Percentiles rank a stretch among this genome's conserved stretches.
Evolutionary conservation across 768 basidiomycete species (phyloP).

Genomic region (Hygrophorus pudorinus): DNA sequence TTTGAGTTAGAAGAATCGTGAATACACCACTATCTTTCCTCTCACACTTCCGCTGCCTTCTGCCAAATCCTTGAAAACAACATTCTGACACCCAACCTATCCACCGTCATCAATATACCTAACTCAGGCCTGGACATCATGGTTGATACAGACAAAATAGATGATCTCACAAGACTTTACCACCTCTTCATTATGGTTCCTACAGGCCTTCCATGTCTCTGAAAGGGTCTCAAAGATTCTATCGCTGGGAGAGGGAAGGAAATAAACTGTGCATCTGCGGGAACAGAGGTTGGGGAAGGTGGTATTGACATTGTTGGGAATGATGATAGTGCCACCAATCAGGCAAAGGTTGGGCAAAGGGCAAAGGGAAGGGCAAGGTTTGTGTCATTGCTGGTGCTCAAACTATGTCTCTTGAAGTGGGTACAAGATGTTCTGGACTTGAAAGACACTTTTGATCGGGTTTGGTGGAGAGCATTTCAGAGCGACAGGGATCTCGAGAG

Average conservation of each 20-base stretch:
- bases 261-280: conserved; percentile 56
- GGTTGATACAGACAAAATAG: conserved; percentile 70
- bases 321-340: too few relatives aligned
- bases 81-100: conserved; percentile 70
- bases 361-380: conserved; percentile 37
- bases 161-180: conserved; percentile 74
- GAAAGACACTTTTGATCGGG: conserved; percentile 80
- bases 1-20: conserved; percentile 78
- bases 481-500: conserved; percentile 72
- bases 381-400: conserved; percentile 33
- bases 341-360: too few relatives aligned
- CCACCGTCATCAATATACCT: conserved; percentile 64
- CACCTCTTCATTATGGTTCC: conserved; percentile 61
- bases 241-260: conserved; percentile 65
- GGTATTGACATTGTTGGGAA: conserved; percentile 26
- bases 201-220: conserved; percentile 54
- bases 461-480: conserved; percentile 65
- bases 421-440: conserved; percentile 84
- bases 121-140: conserved; percentile 81
- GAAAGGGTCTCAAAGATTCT: conserved; percentile 59
- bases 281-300: conserved; percentile 26
- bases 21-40: conserved; percentile 77
- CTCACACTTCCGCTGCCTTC: conserved; percentile 59
- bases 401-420: conserved; percentile 66
- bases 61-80: conserved; percentile 66